Conservation (phyloP, 768 basidiomycete genomes). For the Lentinus brumalis region DNA sequence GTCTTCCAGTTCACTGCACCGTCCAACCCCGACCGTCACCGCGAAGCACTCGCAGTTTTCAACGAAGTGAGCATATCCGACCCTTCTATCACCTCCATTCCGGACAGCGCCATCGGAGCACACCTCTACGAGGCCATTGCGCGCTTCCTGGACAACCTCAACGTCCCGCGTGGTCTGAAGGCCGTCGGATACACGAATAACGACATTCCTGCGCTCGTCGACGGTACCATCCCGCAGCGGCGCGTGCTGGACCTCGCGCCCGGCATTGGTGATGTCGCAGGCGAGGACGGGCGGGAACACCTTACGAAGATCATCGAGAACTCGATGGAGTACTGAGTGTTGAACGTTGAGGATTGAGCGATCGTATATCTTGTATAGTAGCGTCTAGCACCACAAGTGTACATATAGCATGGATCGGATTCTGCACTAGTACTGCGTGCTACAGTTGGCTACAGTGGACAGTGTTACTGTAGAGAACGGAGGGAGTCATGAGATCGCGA, state of each 20-base stretch:
- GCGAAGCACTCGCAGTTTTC: slow-evolving; percentile 87
- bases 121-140: slow-evolving; percentile 86
- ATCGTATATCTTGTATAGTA: slow-evolving; percentile 2
- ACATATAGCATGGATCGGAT: slow-evolving; percentile 5
- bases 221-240: slow-evolving; percentile 90
- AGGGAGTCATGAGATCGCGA: neutral
- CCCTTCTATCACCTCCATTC: slow-evolving; percentile 69
- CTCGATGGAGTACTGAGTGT: slow-evolving; percentile 70
- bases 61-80: slow-evolving; percentile 62
- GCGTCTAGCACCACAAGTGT: neutral
- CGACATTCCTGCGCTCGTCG: slow-evolving; percentile 77
- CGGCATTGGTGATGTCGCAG: slow-evolving; percentile 80
- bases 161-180: slow-evolving; percentile 83
- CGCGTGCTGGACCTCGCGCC: slow-evolving; percentile 93
- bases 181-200: slow-evolving; percentile 73
- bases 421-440: no score
- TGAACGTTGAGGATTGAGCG: neutral
- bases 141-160: slow-evolving; percentile 81
- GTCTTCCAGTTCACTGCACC: slow-evolving; percentile 97
- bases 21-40: slow-evolving; percentile 88
- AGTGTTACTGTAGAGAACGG: neutral
- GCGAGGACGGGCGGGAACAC: slow-evolving; percentile 82
- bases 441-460: no score
- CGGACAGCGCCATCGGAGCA: slow-evolving; percentile 77
- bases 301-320: slow-evolving; percentile 78